Conservation (phyloP, 139 green algal genomes). For the Chlamydomonas sphaeroides region DNA sequence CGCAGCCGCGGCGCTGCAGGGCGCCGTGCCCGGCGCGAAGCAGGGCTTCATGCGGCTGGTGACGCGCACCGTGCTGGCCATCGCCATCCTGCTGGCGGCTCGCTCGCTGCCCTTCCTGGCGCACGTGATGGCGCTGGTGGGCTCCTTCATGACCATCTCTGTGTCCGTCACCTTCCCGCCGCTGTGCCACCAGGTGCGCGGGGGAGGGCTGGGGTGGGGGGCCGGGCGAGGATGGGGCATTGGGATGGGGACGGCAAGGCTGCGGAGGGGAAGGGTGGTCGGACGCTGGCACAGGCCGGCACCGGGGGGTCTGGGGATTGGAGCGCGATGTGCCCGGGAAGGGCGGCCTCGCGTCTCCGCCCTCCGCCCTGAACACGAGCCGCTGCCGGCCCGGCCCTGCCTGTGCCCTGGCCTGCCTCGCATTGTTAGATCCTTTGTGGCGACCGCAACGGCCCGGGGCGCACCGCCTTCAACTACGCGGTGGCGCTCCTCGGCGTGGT, state of each 20-base stretch:
- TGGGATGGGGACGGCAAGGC: not conserved
- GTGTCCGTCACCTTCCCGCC: conserved; percentile 65
- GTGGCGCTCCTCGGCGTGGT: conserved; percentile 46
- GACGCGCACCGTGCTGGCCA: conserved; percentile 50
- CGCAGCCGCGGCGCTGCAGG: conserved; percentile 13
- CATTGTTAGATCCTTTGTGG: conserved; percentile 37
- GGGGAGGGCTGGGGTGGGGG: no score
- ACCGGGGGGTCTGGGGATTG: not conserved
- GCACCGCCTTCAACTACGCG: conserved; percentile 51
- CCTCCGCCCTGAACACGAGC: no score
- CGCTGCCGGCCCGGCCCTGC: no score
- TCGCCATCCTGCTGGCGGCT: conserved; percentile 54
- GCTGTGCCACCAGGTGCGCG: conserved; percentile 55
- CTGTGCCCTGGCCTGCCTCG: no score
- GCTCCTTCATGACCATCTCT: conserved; percentile 64
- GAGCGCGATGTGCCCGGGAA: no score
- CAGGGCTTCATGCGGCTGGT: conserved; percentile 35
- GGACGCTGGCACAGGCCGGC: no score
- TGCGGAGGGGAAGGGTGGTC: no score
- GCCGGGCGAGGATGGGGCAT: not conserved
- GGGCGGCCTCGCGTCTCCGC: no score
- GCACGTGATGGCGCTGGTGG: conserved; percentile 67
- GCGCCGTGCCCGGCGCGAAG: not conserved
- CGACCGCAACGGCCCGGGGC: not conserved
- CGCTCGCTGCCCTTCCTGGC: conserved; percentile 64